Evolutionary conservation across 305 asterid genomes (phyloP), one percentile per base, ranked within the genome.

Genomic region (Solanum hybrid): DNA sequence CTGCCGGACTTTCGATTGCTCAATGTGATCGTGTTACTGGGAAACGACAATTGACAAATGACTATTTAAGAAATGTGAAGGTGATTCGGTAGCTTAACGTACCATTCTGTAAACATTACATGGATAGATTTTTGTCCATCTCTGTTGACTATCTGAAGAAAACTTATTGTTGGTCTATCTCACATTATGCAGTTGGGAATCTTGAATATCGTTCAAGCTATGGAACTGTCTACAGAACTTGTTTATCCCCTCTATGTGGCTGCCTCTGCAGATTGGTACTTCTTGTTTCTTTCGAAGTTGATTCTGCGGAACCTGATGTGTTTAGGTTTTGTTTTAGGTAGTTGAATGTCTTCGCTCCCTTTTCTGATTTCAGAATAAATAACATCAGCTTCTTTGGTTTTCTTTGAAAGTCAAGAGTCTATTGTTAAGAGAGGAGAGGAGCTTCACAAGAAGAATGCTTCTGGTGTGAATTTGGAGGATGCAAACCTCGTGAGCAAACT

Each of bases 21-120:
- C 99, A 95, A 90, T 91, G 95, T 90, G 96, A 94, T 80, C 99
- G 98, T 81, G 96, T 97, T 92, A 93, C 95, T 90, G 99, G 98
- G 89, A 97, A 95, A 92, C 93, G 94, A 77, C 94, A 94, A 89
- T 90, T 95, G 91, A 93, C 88, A 31, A 89, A 89, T 90, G 98
- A 95, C 85, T 84, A 84, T 84, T 45, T 84, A 84, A 51, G 31
- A 84, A 84, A 84, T 84, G 88, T 84, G 88, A 84, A 84, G 88
- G 88, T 84, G 87, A 84, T 84, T 51, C 12, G 0, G 31, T 84
- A 45, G 88, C 41, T 51, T 51, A 31, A 84, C 1, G 3, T 51
- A 31, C 76, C 41, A 31, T 51, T 17, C 31, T 51, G 76, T 84
- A 31, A 29, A 51, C 17, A 51, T 84, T 84, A 84, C 76, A 31